Percentiles rank a stretch among this genome's conserved stretches.
These are phyloP conservation scores for Metschnikowia vanudenii DNA, from an alignment of 805 yeast genomes.

Conservation along the genomic window DNA sequence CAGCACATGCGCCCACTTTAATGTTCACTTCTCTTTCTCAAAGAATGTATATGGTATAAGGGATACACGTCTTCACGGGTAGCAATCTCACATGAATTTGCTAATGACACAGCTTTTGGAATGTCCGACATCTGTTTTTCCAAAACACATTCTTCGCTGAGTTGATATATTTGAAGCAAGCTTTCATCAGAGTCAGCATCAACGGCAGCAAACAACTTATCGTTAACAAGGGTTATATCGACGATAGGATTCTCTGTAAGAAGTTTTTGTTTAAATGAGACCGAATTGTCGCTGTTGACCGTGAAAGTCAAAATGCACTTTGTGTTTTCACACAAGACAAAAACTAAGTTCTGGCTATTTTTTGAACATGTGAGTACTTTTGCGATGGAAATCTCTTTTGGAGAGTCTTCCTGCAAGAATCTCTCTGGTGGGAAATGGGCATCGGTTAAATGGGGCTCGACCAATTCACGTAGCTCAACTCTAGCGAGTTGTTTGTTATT, in stretches of 20 bases:
- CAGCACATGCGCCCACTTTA: constrained; percentile 21
- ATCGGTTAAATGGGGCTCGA: constrained; percentile 46
- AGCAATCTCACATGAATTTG: constrained; percentile 33
- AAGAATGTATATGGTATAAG: constrained; percentile 46
- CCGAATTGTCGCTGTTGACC: constrained; percentile 23
- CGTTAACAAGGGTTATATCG: constrained; percentile 27
- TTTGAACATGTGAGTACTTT: constrained; percentile 35
- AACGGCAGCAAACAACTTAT: constrained; percentile 26
- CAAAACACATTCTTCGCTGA: constrained; percentile 23
- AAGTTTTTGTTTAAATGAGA: constrained; percentile 32
- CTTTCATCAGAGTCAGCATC: constrained; percentile 28
- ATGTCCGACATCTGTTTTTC: constrained; percentile 17
- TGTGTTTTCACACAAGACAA: constrained; percentile 54
- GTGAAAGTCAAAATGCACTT: constrained; percentile 42
- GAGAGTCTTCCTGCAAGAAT: constrained; percentile 52
- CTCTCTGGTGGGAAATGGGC: constrained; percentile 64
- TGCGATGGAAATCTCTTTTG: constrained; percentile 54
- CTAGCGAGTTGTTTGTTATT: constrained; percentile 44
- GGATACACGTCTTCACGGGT: constrained; percentile 44
- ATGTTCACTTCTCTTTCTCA: constrained; percentile 66
- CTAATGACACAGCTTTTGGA: constrained; percentile 22
- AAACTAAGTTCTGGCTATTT: constrained; percentile 28
- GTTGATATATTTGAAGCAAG: constrained; percentile 26
- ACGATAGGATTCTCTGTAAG: constrained; percentile 25
- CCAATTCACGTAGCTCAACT: constrained; percentile 45